Base-by-base conservation (phyloP, 73 alveolate species). In the Breviolum minutum region DNA sequence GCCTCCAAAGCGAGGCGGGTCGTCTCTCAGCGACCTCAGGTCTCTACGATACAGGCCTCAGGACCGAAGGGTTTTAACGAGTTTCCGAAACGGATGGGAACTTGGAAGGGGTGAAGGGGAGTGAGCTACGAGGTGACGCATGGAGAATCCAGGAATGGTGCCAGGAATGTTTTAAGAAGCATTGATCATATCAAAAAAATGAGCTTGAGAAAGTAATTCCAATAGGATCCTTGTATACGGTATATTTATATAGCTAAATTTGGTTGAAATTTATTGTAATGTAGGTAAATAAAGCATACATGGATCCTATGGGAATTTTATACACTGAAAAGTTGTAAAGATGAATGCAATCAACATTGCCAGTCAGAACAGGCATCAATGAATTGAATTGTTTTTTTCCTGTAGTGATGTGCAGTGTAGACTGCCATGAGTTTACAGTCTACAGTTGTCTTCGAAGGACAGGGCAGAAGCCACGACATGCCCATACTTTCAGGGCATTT, bases 391-490 rank as follows among this genome's bases (percentile, higher is more conserved):
- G 4, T 2, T 22, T 22, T 17, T 2, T 68, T 17, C 4, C 17
- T 68, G 77, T 22, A 68, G 77, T 68, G n/a, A 14, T 17, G 24
- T 14, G 77, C 77, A 6, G 77, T 68, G 77, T 68, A 14, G 77
- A 68, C 17, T 17, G 24, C 77, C 24, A 22, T 14, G 17, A 68
- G 24, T 17, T 68, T 14, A 17, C n/a, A 68, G 24, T 17, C 4
- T 14, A 17, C n/a, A 40, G 54, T 40, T 40, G 54, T 0, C 54
- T 40, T 40, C 54, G 54, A 40, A 85, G 94, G 94, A 66, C 88
- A 6, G 97, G 97, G 30, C 97, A 74, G 12, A 29, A 27, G 63
- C 97, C 97, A 2, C 97, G 97, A 12, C 89, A 91, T 32, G 97
- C 97, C 6, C 77, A 74, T 66, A 91, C 97, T 32, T 32, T 73